Evolutionary conservation across 352 stramenopile species (phyloP), one percentile per base, ranked within the genome.

Genomic region (Phytophthora tubulina): DNA sequence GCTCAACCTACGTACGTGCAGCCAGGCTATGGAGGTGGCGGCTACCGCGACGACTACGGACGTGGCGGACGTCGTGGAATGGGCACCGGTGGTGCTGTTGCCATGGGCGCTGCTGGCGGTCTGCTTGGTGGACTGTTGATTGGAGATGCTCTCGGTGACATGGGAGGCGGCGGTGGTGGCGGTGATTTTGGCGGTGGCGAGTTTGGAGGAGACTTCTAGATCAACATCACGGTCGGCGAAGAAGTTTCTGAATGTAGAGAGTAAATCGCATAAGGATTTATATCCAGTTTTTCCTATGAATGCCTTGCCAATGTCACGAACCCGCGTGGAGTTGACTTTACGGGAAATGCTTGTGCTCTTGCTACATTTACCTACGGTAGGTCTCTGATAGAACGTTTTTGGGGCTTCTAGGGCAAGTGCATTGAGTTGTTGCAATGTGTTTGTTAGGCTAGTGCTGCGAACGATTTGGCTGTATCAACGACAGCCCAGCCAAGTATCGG

Each of bases 71-170:
- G 66, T 27, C 73, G 76, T 44, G 74, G 76, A 39, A 82, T 84
- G 74, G 79, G 78, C 52, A 79, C 73, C 6, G 75, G 72, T 11
- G 61, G 63, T 36, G 73, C 72, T 21, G 67, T 84, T 21, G 79
- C 76, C 6, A 80, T 79, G 48, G 75, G 80, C 3, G 76, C 73
- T 30, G 80, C 73, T n/a, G 73, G 72, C 13, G 73, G 75, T 51
- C 56, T 87, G 4, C 39, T 85, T 14, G 80, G 79, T 45, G 76
- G 79, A 3, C 58, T 86, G 3, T 35, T 86, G 13, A 53, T 86
- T 32, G 79, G 74, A 11, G 78, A 82, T 17, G 75, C 77, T 30
- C 53, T 85, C 7, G 66, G 72, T 21, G 75, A 85, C 56, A 79
- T 75, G 49, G 80, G 79, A 15, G 70, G 69, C 11, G 63, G 63